Evolutionary conservation across 1,284 basidiomycete species (phyloP).

Genomic region (Xerocomus minutiporus): DNA sequence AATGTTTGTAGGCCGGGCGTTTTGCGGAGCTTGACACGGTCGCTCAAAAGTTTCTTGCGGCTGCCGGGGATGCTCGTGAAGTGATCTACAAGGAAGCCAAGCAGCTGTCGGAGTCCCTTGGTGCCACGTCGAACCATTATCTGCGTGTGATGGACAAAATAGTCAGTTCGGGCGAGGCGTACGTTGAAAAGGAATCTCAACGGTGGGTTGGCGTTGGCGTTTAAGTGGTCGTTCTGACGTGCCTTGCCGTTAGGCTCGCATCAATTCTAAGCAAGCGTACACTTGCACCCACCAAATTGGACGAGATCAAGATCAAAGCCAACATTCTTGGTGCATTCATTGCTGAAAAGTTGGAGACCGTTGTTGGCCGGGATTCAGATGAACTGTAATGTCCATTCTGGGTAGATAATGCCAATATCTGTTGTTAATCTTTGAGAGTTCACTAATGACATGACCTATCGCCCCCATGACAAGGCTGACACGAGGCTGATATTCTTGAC

Average conservation of each 20-base stretch:
- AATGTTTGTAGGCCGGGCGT: conserved; percentile 65
- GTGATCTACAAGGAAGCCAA: conserved; percentile 63
- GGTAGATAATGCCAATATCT: conserved; percentile 16
- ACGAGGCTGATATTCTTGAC: conserved; percentile 22
- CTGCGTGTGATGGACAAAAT: conserved; percentile 90
- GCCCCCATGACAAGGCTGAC: conserved; percentile 1
- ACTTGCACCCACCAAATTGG: conserved; percentile 75
- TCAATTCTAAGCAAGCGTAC: conserved; percentile 72
- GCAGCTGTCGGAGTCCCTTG: conserved; percentile 42
- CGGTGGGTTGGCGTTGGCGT: conserved; percentile 48
- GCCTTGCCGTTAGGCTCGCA: conserved; percentile 43
- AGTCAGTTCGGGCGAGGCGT: conserved; percentile 64
- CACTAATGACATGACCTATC: conserved; percentile 17
- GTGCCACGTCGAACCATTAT: conserved; percentile 74
- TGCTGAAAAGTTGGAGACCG: conserved; percentile 39
- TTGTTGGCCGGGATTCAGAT: conserved; percentile 34
- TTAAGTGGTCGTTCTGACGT: conserved; percentile 12
- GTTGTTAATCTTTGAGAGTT: conserved; percentile 15
- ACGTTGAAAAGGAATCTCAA: conserved; percentile 82
- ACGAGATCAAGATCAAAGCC: conserved; percentile 90
- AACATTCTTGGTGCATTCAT: conserved; percentile 82
- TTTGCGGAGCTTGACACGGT: conserved; percentile 74
- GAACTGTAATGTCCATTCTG: conserved; percentile 28
- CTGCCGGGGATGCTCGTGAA: conserved; percentile 52
- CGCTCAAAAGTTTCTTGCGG: conserved; percentile 73